Evolutionary conservation across 169 alveolate genomes (phyloP), one percentile per base, ranked within the genome.

Genomic region (Babesia bigemina): DNA sequence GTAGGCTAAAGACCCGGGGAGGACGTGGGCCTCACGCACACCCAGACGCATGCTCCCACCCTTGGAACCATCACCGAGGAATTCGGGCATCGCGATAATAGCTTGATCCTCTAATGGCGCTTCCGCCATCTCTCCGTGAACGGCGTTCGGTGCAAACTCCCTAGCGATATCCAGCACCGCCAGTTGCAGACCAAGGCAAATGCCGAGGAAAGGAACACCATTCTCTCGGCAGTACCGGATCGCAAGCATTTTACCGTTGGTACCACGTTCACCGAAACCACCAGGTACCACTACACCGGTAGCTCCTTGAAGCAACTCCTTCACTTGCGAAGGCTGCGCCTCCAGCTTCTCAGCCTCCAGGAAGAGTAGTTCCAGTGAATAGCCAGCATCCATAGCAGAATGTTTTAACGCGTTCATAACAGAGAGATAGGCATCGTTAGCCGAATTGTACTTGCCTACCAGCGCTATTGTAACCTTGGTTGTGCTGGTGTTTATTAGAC

Each of bases 21-120:
- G 82, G 58, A 97, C 85, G 59, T 74, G 77, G 1, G 99, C 95
- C 45, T 87, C 88, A 58, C 96, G 89, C 42, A 86, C 79, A 19
- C 99, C 99, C 42, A 96, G 92, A 44, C 99, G 90, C 99, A 97
- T 96, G 56, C 98, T 95, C 29, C 98, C 98, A 11, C 94, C 94
- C 79, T 90, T 90, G 26, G 28, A 50, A 22, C 79, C 81, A 14
- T 76, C 90, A 47, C 94, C 92, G 49, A 87, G 11, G 59, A 58
- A 81, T 59, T 81, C 88, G 13, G 88, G 79, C 82, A 74, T 75
- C 58, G 81, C 79, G 50, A 77, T 50, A 22, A 74, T 67, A 14
- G 70, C 84, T 53, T 90, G 86, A 24, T 83, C 56, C 29, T 86
- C 78, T 21, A 57, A 79, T 28, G 84, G 81, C 0, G 75, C 75